Evolutionary conservation across 345 rosid species (phyloP), one percentile per base, ranked within the genome.

Genomic region (Acer campestre): DNA sequence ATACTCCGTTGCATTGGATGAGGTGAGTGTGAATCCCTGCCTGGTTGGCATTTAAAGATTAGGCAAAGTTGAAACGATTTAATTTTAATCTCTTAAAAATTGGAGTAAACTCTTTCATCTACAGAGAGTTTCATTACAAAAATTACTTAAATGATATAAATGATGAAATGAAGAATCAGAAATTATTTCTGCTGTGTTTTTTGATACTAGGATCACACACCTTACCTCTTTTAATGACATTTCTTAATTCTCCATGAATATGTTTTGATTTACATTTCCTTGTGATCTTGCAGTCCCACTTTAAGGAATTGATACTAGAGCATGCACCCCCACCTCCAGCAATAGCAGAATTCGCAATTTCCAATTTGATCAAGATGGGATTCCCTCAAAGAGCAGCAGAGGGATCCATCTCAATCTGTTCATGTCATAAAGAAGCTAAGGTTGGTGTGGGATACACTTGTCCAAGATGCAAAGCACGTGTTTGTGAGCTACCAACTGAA

Each of bases 271-370:
- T 14, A 25, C 56, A 20, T 29, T 64, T 29, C 25, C 56, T 59
- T 29, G 11, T 74, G 29, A 63, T 27, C 44, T 18, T 67, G 76
- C 83, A 94, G 98, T 83, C 82, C 48, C 99, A 96, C 76, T 75
- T 96, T 22, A 96, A 94, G 85, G 99, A 90, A 84, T 77, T 91
- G 68, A 76, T 92, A 16, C 51, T 94, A 22, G 98, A 96, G 86
- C 98, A 96, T 83, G 98, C 98, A n/a, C 95, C 93, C 12, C 97
- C 98, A 65, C 97, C 99, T 80, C 98, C 98, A 1, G 95, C 94
- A 48, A 91, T 96, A 85, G 98, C 97, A 65, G 97, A 96, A 80
- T 94, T 86, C 83, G 98, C 97, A 42, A 77, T 86, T 29, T 85
- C 99, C 58, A 94, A 87, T 86, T 81, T 94, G 84, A 94, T 91